phyloP scores from a whole-genome alignment of 306 rosid genomes.

The Begonia fuchsioides region DNA sequence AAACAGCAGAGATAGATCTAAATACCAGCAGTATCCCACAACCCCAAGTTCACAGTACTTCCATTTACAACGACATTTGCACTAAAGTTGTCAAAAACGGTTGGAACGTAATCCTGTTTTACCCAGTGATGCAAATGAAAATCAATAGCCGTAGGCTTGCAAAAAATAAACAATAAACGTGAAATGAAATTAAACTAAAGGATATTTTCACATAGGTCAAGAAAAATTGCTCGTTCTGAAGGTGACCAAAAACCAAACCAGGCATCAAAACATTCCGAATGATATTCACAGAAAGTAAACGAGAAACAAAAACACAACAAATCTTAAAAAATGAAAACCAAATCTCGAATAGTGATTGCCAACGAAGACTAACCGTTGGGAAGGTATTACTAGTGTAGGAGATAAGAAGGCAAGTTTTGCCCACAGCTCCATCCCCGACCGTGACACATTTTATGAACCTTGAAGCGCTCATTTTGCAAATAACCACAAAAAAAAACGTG shows the following conservation, averaged over 20 bases:
- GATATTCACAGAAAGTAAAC: too few relatives aligned
- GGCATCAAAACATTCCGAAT: not conserved
- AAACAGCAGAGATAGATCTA: not conserved
- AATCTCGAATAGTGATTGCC: too few relatives aligned
- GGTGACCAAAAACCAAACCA: not conserved
- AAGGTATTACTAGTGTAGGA: constrained; percentile 99
- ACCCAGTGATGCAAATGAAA: not conserved
- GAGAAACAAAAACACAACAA: not conserved
- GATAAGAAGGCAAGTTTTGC: constrained; percentile 98
- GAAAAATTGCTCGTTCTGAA: not conserved
- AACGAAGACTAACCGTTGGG: constrained; percentile 88
- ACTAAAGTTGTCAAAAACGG: constrained; percentile 95
- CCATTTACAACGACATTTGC: constrained; percentile 99
- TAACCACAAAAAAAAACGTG: constrained; percentile 12
- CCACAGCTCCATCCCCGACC: constrained; percentile 99
- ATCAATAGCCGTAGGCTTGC: not conserved
- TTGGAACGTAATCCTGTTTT: constrained; percentile 95
- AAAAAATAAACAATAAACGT: not conserved
- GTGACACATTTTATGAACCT: constrained; percentile 98
- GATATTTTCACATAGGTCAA: not conserved
- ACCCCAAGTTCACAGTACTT: constrained; percentile 81
- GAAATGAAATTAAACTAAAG: too few relatives aligned
- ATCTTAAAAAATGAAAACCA: not conserved
- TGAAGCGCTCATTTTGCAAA: constrained; percentile 78
- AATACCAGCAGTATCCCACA: constrained; percentile 98